These are phyloP conservation scores for Helotiales sp. DNA, from an alignment of 2,329 filamentous ascomycete species.

Conservation along the genomic window DNA sequence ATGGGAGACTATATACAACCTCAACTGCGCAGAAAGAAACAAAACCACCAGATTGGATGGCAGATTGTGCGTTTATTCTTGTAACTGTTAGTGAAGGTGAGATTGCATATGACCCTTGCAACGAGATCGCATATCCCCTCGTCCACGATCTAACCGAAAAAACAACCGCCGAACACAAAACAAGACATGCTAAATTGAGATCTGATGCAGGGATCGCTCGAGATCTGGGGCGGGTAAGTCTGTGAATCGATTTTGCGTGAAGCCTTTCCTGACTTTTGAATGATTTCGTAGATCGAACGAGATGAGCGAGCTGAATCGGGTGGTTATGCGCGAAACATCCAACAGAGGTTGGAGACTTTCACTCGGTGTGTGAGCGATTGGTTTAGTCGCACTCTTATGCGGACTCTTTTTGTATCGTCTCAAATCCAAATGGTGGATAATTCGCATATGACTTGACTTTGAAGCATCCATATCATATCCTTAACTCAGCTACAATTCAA, in stretches of 20 bases:
- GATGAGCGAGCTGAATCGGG: not conserved
- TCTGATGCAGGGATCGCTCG: conserved; percentile 6
- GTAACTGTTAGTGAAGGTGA: conserved; percentile 9
- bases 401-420: not conserved
- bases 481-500: not conserved
- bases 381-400: not conserved
- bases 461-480: not conserved
- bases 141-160: not conserved
- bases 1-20: not conserved
- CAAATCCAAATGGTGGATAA: not conserved
- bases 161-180: not conserved
- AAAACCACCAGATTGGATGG: conserved; percentile 8
- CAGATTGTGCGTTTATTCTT: not conserved
- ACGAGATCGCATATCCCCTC: not conserved
- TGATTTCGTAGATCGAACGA: conserved; percentile 12
- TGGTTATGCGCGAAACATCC: conserved; percentile 27
- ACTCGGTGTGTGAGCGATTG: not conserved
- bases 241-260: conserved; percentile 7
- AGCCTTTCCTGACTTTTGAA: conserved; percentile 1
- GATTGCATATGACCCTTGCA: not conserved
- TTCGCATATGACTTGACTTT: not conserved
- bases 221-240: not conserved
- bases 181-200: conserved; percentile 8
- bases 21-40: not conserved
- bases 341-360: not conserved